Conservation (phyloP, 1,284 basidiomycete species). For the Ganoderma resinaceum region DNA sequence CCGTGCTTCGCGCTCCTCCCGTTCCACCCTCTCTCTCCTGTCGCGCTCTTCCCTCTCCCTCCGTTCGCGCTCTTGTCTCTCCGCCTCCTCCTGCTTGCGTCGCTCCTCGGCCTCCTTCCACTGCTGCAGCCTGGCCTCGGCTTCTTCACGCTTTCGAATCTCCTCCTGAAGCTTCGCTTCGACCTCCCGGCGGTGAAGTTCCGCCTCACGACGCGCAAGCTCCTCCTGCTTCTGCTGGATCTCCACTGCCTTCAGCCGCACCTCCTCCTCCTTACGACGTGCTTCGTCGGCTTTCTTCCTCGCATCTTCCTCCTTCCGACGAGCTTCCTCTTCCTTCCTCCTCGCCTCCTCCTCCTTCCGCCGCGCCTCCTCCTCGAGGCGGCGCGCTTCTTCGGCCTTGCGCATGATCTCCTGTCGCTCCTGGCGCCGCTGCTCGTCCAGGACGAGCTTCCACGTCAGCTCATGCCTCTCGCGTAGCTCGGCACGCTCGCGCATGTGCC, state of each 20-base stretch:
- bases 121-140: constrained; percentile 30
- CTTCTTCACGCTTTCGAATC: constrained; percentile 27
- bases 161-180: constrained; percentile 33
- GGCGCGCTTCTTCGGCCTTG: constrained; percentile 33
- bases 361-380: constrained; percentile 33
- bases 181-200: constrained; percentile 28
- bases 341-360: constrained; percentile 37
- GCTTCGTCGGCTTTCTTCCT: constrained; percentile 40
- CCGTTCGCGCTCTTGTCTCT: constrained; percentile 24
- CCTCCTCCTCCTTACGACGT: constrained; percentile 38
- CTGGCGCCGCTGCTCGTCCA: constrained; percentile 20
- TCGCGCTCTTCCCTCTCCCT: constrained; percentile 34
- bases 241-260: constrained; percentile 31
- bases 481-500: constrained; percentile 23
- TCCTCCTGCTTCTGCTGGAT: constrained; percentile 36
- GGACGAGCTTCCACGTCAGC: constrained; percentile 27
- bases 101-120: constrained; percentile 26
- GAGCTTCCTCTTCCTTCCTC: constrained; percentile 39
- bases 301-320: constrained; percentile 39
- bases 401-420: constrained; percentile 28
- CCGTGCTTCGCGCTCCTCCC: constrained; percentile 34
- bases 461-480: constrained; percentile 22
- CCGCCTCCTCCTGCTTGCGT: constrained; percentile 16
- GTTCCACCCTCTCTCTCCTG: constrained; percentile 39
- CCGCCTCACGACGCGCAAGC: constrained; percentile 33